Evolutionary conservation across 2,329 filamentous ascomycete genomes (phyloP).

Genomic region (Fusarium newnesense): DNA sequence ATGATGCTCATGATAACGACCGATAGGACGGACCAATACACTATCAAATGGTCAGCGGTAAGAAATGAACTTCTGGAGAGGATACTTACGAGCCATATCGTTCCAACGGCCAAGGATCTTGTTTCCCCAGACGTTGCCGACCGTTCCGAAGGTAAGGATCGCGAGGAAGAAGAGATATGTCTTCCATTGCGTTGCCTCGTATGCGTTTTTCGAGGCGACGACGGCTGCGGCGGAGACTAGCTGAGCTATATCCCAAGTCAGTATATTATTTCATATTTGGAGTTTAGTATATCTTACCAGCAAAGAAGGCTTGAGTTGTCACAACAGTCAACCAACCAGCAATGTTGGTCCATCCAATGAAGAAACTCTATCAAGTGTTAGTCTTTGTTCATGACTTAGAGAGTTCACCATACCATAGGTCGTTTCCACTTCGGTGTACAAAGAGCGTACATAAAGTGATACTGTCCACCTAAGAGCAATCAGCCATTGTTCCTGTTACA

Average conservation of each 20-base stretch:
- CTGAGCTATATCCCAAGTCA: constrained; percentile 46
- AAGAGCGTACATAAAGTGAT: constrained; percentile 57
- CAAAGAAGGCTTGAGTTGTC: constrained; percentile 56
- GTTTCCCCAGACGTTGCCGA: constrained; percentile 51
- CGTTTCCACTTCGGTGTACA: constrained; percentile 50
- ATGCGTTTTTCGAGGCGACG: constrained; percentile 52
- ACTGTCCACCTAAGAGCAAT: constrained; percentile 48
- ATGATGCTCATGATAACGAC: constrained; percentile 56
- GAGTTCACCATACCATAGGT: constrained; percentile 39
- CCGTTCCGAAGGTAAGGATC: constrained; percentile 26
- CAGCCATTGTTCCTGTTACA: rapidly evolving
- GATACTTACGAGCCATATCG: constrained; percentile 51
- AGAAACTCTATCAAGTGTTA: constrained; percentile 50
- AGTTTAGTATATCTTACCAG: constrained; percentile 41
- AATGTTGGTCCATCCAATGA: constrained; percentile 56
- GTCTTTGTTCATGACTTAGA: rapidly evolving
- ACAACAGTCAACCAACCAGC: constrained; percentile 57
- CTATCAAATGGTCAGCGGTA: no score
- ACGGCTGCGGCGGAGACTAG: constrained; percentile 56
- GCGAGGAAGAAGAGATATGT: constrained; percentile 56
- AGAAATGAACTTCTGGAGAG: no score
- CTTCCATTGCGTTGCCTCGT: constrained; percentile 51
- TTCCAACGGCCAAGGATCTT: constrained; percentile 55
- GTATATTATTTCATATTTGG: not conserved
- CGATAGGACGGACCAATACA: constrained; percentile 55